Evolutionary conservation across 1,284 basidiomycete genomes (phyloP), one percentile per base, ranked within the genome.

Genomic region (Calocybe gambosa): DNA sequence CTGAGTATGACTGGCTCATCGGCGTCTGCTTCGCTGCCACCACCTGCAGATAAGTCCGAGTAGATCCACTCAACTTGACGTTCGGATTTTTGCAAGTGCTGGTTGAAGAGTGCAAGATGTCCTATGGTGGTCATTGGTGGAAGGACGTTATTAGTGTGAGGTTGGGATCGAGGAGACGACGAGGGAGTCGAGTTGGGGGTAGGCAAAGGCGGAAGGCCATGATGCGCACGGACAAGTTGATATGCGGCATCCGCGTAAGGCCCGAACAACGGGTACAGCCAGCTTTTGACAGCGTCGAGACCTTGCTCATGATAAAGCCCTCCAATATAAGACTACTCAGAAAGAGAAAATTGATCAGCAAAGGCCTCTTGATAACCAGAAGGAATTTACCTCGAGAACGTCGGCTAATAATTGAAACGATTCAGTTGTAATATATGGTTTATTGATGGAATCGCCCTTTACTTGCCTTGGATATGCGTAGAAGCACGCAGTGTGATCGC

Each of bases 21-120:
- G 9, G 23, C 33, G 18, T 34, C 46, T 3, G 23, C 46, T 12
- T 40, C 29, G 18, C 40, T 45, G 47, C 49, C 39, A 13, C 46
- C 45, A 9, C 28, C 23, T 2, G 40, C 49, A 8, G 57, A 39
- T 9, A 54, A 47, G 18, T 78, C 75, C 23, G 70, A 63, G 55
- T 80, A 86, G 13, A 74, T 62, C 85, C 86, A 89, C 62, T 89
- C 85, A 45, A 88, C 72, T 37, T 62, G 57, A 46, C 68, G 70
- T 55, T 68, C 70, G 26, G 58, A 55, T 63, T 78, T 83, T 62
- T 83, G 80, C 43, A 88, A 57, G 46, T 75, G 67, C 63, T 88
- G 85, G 58, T 89, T 89, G 70, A 89, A 87, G 37, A 88, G 64
- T 19, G 82, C 78, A 5, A 89, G 73, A 59, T 88, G 80, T 3